phyloP scores from a whole-genome alignment of 768 basidiomycete genomes.

The Rhizopogon vulgaris region DNA sequence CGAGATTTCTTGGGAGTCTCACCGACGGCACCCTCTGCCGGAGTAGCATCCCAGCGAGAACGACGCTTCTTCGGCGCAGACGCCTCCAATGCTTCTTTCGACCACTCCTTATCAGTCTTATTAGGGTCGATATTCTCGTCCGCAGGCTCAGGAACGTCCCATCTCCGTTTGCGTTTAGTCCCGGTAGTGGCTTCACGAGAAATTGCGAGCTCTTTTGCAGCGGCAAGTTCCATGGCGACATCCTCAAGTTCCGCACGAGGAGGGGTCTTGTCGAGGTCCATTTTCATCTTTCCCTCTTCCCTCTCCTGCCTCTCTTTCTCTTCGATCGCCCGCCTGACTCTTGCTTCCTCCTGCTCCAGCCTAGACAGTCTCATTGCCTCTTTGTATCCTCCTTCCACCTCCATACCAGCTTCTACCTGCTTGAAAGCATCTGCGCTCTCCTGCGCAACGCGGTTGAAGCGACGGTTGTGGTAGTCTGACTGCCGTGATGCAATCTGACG shows the following conservation, averaged over 20 bases:
- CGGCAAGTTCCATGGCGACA: constrained; percentile 62
- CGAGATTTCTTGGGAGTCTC: constrained; percentile 87
- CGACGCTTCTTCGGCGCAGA: constrained; percentile 86
- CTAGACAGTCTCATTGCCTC: constrained; percentile 91
- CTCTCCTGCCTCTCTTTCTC: constrained; percentile 79
- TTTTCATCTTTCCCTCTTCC: constrained; percentile 67
- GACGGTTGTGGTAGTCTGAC: constrained; percentile 90
- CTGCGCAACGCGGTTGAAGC: constrained; percentile 79
- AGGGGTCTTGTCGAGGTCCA: constrained; percentile 90
- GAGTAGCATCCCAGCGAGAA: constrained; percentile 95
- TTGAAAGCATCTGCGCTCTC: constrained; percentile 78
- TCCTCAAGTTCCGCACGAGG: constrained; percentile 75
- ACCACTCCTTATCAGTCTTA: constrained; percentile 59
- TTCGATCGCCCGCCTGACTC: constrained; percentile 79
- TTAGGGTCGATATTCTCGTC: constrained; percentile 66
- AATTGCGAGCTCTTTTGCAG: constrained; percentile 31
- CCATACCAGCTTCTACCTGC: constrained; percentile 57
- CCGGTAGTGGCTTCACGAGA: constrained; percentile 40
- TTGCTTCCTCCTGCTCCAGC: constrained; percentile 88
- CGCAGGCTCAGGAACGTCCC: constrained; percentile 62
- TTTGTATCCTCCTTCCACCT: constrained; percentile 85
- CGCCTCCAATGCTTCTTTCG: constrained; percentile 66
- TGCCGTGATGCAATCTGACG: constrained; percentile 92
- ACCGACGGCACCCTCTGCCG: constrained; percentile 54
- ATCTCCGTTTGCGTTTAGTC: constrained; percentile 70